These are phyloP conservation scores for Beauveria sp. DNA, from an alignment of 2,329 filamentous ascomycete species.

Conservation along the genomic window DNA sequence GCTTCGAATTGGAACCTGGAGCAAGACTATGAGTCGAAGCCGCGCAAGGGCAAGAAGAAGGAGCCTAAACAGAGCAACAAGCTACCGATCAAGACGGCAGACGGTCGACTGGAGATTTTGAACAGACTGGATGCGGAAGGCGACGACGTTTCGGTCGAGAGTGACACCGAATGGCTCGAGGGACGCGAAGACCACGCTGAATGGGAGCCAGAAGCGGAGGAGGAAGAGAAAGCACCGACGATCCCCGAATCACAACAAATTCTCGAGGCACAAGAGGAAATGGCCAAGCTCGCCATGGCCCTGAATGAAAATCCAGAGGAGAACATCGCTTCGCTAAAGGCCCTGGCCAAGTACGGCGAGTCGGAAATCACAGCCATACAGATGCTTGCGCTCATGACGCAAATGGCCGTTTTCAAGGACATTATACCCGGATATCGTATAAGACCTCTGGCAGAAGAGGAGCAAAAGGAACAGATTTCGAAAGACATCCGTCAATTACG, in stretches of 20 bases:
- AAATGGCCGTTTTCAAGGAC: slow-evolving; percentile 88
- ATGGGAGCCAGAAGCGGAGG: slow-evolving; percentile 40
- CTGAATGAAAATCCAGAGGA: slow-evolving; percentile 94
- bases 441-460: slow-evolving; percentile 68
- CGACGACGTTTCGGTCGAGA: slow-evolving; percentile 50
- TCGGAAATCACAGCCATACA: slow-evolving; percentile 66
- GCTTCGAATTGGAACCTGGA: slow-evolving; percentile 85
- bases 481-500: slow-evolving; percentile 83
- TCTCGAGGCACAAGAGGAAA: slow-evolving; percentile 79
- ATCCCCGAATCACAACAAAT: slow-evolving; percentile 75
- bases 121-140: slow-evolving; percentile 49
- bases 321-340: slow-evolving; percentile 71
- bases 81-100: slow-evolving; percentile 79
- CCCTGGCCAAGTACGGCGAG: slow-evolving; percentile 64
- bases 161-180: slow-evolving; percentile 57
- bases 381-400: slow-evolving; percentile 79
- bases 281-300: slow-evolving; percentile 71
- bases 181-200: slow-evolving; percentile 48
- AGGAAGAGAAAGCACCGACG: slow-evolving; percentile 46
- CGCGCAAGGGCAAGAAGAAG: slow-evolving; percentile 70
- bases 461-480: slow-evolving; percentile 71
- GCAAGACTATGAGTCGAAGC: slow-evolving; percentile 78
- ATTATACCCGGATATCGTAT: slow-evolving; percentile 95
- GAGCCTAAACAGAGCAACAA: slow-evolving; percentile 59
- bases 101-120: slow-evolving; percentile 61